Conservation (phyloP, 2,329 filamentous ascomycete genomes). For the Diaporthe citri region DNA sequence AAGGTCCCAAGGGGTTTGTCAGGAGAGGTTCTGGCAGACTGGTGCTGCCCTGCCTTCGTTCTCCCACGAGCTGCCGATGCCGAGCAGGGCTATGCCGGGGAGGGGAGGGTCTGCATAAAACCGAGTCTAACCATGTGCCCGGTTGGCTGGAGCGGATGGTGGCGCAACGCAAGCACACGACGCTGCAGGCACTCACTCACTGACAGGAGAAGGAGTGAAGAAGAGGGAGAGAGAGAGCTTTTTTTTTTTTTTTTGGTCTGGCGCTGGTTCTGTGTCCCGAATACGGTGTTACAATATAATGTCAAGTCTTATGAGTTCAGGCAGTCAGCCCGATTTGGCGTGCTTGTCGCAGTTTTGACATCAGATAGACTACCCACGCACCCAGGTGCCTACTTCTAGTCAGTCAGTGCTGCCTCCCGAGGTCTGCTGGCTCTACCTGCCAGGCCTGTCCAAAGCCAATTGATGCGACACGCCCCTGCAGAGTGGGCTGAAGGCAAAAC, state of each 20-base stretch:
- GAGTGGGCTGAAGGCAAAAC: slow-evolving; percentile 26
- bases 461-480: slow-evolving; percentile 23
- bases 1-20: slow-evolving; percentile 16
- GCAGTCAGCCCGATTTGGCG: background rate
- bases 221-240: background rate
- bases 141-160: slow-evolving; percentile 17
- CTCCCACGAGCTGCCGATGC: slow-evolving; percentile 23
- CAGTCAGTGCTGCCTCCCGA: background rate
- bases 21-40: slow-evolving; percentile 20
- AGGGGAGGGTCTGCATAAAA: slow-evolving; percentile 29
- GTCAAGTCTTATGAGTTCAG: background rate
- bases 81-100: slow-evolving; percentile 14
- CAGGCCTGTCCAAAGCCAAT: slow-evolving; percentile 5
- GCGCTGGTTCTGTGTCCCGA: background rate
- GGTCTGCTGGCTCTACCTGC: background rate
- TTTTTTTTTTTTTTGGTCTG: background rate
- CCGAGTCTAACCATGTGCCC: slow-evolving; percentile 24
- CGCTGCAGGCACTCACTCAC: background rate
- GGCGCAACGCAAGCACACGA: slow-evolving; percentile 8
- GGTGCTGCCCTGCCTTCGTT: background rate
- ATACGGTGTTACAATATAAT: background rate
- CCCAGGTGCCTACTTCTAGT: background rate
- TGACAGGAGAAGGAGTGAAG: background rate
- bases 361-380: background rate
- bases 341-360: background rate